Conservation (phyloP, 139 green algal genomes). For the Volvox reticuliferus region DNA sequence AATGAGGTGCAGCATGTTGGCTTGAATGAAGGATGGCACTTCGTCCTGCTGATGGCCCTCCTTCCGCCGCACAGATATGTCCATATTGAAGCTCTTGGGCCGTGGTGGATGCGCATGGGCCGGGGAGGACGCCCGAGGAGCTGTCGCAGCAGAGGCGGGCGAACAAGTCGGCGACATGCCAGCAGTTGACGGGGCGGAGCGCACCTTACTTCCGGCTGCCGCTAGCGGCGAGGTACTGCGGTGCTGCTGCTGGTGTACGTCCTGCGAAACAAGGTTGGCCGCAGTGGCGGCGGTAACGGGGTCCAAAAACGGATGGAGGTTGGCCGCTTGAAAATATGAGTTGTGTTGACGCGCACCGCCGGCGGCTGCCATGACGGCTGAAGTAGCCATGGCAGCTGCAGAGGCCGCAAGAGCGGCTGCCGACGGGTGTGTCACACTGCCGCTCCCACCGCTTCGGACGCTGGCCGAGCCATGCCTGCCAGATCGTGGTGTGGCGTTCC, state of each 20-base stretch:
- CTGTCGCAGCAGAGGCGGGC: neutral
- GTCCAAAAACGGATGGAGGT: neutral
- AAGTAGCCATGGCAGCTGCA: slow-evolving; percentile 39
- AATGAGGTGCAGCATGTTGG: neutral
- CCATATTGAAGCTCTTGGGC: too few relatives aligned
- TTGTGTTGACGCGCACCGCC: neutral
- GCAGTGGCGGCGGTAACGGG: neutral
- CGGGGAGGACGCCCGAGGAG: too few relatives aligned
- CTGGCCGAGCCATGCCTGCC: neutral
- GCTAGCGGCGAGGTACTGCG: neutral
- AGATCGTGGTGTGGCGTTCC: neutral
- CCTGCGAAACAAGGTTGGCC: neutral
- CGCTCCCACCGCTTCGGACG: neutral
- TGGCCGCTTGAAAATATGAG: neutral
- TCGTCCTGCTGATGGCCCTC: neutral
- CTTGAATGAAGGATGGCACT: neutral
- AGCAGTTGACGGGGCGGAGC: neutral
- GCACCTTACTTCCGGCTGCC: neutral
- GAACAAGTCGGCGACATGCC: neutral
- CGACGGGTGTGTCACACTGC: neutral
- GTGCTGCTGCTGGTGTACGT: neutral
- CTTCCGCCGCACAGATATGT: neutral
- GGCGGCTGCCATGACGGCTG: slow-evolving; percentile 21
- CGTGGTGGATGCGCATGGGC: too few relatives aligned
- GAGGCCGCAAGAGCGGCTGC: slow-evolving; percentile 3